Base-by-base conservation (phyloP, 805 yeast species). In the Metschnikowia sp. region DNA sequence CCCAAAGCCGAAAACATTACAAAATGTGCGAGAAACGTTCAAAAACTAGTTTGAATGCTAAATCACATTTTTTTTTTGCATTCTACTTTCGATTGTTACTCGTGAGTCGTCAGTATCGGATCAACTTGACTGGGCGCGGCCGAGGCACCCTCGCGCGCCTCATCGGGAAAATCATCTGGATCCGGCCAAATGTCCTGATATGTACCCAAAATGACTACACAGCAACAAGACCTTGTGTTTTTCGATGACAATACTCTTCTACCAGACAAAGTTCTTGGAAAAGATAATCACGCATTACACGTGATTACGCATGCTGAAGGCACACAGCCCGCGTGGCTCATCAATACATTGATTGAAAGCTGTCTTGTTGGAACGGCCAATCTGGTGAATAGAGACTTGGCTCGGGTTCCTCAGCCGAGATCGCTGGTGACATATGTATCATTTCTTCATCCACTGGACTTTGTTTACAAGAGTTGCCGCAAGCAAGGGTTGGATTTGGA, bases 251-350 rank as follows among this genome's bases (percentile, higher is more conserved):
- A 75, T 45, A 63, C 79, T 2, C 69, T 83, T 2, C 52, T 75
- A 11, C 60, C 74, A 1, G 65, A 63, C 22, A 52, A 48, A 6
- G 46, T 47, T 38, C 55, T 51, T 46, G 48, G 32, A 50, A 53
- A 58, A 55, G 43, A 9, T 3, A 35, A 8, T 30, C 47, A 38
- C 49, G 62, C 4, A 12, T 51, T 68, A 18, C 59, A 68, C 3
- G 47, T 67, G 3, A 59, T 72, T 8, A 56, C 74, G 1, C 66
- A 70, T 45, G 54, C 55, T 3, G 71, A 64, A 45, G 82, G 85
- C 0, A 83, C 86, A 0, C 74, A 79, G 28, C 82, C 91, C 2
- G 62, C 79, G 6, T 86, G 92, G 92, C 66, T 86, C 34, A 57
- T 76, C 3, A 74, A 74, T 45, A 74, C 82, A 2, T 60, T 85